phyloP scores from a whole-genome alignment of 768 basidiomycete genomes.

The Tylopilus sp. region DNA sequence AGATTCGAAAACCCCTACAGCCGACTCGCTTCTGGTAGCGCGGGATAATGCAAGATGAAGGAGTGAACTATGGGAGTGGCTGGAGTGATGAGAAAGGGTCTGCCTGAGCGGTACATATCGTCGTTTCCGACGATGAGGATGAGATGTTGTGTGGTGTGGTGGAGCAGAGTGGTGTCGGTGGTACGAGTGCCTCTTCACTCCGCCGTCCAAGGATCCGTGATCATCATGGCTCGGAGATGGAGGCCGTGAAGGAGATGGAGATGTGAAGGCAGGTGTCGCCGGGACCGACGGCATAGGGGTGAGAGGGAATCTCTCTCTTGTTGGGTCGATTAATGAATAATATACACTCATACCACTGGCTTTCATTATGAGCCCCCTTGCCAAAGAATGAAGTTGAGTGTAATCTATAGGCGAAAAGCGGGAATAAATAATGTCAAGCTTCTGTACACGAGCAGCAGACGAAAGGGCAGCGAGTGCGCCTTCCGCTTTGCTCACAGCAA shows the following conservation, averaged over 20 bases:
- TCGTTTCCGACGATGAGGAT: slow-evolving; percentile 6
- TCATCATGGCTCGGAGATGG: slow-evolving; percentile 26
- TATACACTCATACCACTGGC: slow-evolving; percentile 62
- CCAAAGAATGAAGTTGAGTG: slow-evolving; percentile 45
- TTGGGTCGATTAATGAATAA: slow-evolving; percentile 62
- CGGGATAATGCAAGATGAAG: slow-evolving; percentile 37
- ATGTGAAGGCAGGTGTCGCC: slow-evolving; percentile 34
- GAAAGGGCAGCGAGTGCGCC: slow-evolving; percentile 48
- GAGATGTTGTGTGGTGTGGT: not conserved
- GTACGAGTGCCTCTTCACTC: not conserved
- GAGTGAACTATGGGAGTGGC: slow-evolving; percentile 38
- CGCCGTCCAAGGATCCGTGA: not conserved
- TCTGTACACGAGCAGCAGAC: slow-evolving; percentile 49
- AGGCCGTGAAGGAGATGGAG: slow-evolving; percentile 32
- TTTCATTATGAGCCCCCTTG: slow-evolving; percentile 50
- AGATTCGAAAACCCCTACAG: slow-evolving; percentile 72
- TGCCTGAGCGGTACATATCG: slow-evolving; percentile 11
- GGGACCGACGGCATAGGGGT: slow-evolving; percentile 40
- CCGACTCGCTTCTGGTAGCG: slow-evolving; percentile 40
- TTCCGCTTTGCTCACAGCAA: slow-evolving; percentile 40
- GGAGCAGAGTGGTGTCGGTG: slow-evolving; percentile 1
- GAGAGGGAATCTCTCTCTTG: slow-evolving; percentile 52
- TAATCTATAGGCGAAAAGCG: slow-evolving; percentile 62
- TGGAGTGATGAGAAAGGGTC: slow-evolving; percentile 20
- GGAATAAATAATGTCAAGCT: slow-evolving; percentile 56